phyloP scores from a whole-genome alignment of 805 yeast species.

The Pachysolen tannophilus region DNA sequence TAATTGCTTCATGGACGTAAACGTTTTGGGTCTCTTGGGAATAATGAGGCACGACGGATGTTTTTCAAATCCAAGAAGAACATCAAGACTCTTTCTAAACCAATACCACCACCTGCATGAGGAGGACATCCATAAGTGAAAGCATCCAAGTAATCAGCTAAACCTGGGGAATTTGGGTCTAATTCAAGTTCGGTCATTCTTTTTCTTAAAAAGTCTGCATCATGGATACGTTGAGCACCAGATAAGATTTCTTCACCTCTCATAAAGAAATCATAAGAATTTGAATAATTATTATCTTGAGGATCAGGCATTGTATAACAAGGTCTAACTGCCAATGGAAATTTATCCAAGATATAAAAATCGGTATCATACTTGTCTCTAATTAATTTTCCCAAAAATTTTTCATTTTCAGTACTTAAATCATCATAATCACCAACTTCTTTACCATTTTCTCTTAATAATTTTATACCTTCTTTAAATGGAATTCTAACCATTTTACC shows the following conservation, averaged over 20 bases:
- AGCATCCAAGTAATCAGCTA: constrained; percentile 86
- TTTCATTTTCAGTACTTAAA: constrained; percentile 90
- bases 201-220: constrained; percentile 70
- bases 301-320: constrained; percentile 99
- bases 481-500: constrained; percentile 89
- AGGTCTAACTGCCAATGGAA: constrained; percentile 95
- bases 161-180: constrained; percentile 73
- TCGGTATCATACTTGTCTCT: constrained; percentile 95
- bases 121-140: constrained; percentile 96
- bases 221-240: constrained; percentile 99
- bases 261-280: constrained; percentile 99
- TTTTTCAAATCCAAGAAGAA: constrained; percentile 95
- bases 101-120: constrained; percentile 99
- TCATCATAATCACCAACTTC: constrained; percentile 85
- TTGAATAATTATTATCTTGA: constrained; percentile 84
- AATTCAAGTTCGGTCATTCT: constrained; percentile 81
- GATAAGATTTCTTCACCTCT: constrained; percentile 98
- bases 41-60: constrained; percentile 95
- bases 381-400: constrained; percentile 82
- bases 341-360: constrained; percentile 95
- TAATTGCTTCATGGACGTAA: constrained; percentile 82
- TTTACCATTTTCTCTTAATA: constrained; percentile 83
- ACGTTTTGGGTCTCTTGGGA: constrained; percentile 98
- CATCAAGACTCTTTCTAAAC: constrained; percentile 98
- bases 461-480: constrained; percentile 83